These are phyloP conservation scores for Pulveroboletus sp. DNA, from an alignment of 768 basidiomycete genomes.

Conservation along the genomic window DNA sequence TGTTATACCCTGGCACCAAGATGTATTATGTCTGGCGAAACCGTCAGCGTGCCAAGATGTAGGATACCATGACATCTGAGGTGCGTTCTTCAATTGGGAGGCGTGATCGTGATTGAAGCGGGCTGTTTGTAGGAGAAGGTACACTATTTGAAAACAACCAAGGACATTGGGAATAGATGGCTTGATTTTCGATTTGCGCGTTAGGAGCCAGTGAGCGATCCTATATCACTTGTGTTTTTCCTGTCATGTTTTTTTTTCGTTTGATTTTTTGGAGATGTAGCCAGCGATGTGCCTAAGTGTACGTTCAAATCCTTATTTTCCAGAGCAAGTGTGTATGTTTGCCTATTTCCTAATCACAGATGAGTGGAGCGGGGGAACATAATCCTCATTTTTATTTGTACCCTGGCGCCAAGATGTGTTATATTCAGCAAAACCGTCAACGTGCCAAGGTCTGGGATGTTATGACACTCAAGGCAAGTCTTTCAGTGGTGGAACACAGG, in stretches of 20 bases:
- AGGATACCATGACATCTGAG: conserved; percentile 56
- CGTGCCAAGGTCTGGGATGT: conserved; percentile 54
- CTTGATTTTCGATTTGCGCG: conserved; percentile 65
- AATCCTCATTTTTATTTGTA: conserved; percentile 48
- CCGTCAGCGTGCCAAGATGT: conserved; percentile 47
- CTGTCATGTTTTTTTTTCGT: too few relatives aligned
- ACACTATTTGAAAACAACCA: conserved; percentile 38
- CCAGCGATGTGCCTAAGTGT: conserved; percentile 58
- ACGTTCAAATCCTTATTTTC: conserved; percentile 8
- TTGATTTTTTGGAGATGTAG: too few relatives aligned
- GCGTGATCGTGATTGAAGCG: too few relatives aligned
- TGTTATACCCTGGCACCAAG: conserved; percentile 54
- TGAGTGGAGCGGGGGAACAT: conserved; percentile 57
- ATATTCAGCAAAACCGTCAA: conserved; percentile 56
- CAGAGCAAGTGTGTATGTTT: too few relatives aligned
- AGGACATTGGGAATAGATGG: conserved; percentile 56
- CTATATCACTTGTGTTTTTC: too few relatives aligned
- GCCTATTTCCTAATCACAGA: conserved; percentile 30
- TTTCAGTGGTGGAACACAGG: neutral
- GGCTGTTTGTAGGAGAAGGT: conserved; percentile 43
- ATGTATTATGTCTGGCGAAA: conserved; percentile 61
- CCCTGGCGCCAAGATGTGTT: conserved; percentile 51
- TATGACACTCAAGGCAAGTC: conserved; percentile 47
- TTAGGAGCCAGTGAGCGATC: conserved; percentile 19
- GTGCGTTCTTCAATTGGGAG: conserved; percentile 26